Percentiles rank a stretch among this genome's conserved stretches.
phyloP scores from a whole-genome alignment of 2,329 filamentous ascomycete genomes.

The Ophiostoma perfectum region DNA sequence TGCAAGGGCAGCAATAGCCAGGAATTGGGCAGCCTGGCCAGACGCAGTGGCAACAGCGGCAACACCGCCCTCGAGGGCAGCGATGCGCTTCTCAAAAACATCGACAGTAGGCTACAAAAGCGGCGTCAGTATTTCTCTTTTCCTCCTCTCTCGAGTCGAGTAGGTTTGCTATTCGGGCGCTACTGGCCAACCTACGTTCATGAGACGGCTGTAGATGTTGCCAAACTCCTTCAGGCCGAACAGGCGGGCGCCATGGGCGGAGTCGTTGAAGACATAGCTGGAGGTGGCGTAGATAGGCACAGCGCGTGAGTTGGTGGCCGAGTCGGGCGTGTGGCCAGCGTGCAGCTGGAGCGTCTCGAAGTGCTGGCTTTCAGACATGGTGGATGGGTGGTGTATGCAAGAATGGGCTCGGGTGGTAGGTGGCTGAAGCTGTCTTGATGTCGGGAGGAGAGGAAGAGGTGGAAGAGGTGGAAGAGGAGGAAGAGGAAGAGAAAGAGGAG shows the following conservation, averaged over 20 bases:
- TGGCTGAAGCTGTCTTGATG: no score
- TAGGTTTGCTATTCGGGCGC: background rate
- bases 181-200: slow-evolving; percentile 52
- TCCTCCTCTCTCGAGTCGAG: background rate
- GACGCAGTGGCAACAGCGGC: slow-evolving; percentile 80
- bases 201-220: slow-evolving; percentile 96
- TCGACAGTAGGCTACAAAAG: slow-evolving; percentile 73
- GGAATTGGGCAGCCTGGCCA: slow-evolving; percentile 88
- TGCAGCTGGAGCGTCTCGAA: slow-evolving; percentile 86
- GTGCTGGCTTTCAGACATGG: slow-evolving; percentile 47
- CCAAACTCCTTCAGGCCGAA: slow-evolving; percentile 96
- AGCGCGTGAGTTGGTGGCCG: slow-evolving; percentile 77
- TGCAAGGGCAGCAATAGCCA: slow-evolving; percentile 78
- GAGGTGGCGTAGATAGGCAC: slow-evolving; percentile 95
- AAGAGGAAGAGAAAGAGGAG: background rate
- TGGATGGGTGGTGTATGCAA: slow-evolving; percentile 18
- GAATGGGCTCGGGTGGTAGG: background rate
- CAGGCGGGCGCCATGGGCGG: slow-evolving; percentile 86
- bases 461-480: background rate
- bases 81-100: slow-evolving; percentile 93
- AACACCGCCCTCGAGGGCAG: slow-evolving; percentile 88
- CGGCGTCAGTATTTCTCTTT: background rate
- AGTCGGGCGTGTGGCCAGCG: slow-evolving; percentile 75
- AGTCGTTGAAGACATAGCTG: slow-evolving; percentile 94
- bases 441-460: background rate